These are phyloP conservation scores for Thinopyrum elongatum DNA, from an alignment of 176 grass and related monocot species.

Conservation along the genomic window DNA sequence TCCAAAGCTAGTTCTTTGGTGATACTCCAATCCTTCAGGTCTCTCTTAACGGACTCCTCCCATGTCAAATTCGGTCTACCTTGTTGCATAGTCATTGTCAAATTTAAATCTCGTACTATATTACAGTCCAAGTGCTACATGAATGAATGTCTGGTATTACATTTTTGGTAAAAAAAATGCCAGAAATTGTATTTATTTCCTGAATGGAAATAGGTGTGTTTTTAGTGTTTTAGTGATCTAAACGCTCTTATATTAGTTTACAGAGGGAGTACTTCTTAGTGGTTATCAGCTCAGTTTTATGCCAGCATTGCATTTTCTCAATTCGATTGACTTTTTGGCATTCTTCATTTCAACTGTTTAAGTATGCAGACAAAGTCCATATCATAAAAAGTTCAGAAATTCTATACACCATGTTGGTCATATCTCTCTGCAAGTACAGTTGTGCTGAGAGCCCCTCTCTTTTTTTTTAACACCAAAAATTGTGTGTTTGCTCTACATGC, in stretches of 20 bases:
- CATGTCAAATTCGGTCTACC: too few relatives aligned
- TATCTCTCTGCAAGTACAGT: neutral
- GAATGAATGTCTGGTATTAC: too few relatives aligned
- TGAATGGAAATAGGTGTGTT: neutral
- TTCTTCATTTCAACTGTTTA: neutral
- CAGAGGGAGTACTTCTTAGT: neutral
- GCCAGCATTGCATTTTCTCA: neutral
- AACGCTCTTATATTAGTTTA: too few relatives aligned
- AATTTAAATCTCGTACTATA: too few relatives aligned
- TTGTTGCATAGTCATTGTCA: too few relatives aligned
- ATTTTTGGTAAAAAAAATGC: too few relatives aligned
- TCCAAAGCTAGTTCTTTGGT: too few relatives aligned
- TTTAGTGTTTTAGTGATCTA: too few relatives aligned
- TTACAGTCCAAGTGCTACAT: too few relatives aligned
- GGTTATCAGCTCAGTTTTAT: conserved; percentile 1
- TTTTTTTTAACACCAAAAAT: neutral
- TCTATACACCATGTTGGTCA: neutral
- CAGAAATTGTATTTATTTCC: too few relatives aligned
- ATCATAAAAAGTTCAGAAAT: neutral
- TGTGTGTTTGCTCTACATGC: neutral
- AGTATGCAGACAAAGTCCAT: neutral
- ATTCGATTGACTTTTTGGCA: neutral
- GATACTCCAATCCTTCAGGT: too few relatives aligned
- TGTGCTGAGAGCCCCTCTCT: neutral
- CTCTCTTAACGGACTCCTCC: too few relatives aligned